Evolutionary conservation across 192 early-diverging fungal species (phyloP), one percentile per base, ranked within the genome.

Genomic region (Umbelopsis ramanniana): DNA sequence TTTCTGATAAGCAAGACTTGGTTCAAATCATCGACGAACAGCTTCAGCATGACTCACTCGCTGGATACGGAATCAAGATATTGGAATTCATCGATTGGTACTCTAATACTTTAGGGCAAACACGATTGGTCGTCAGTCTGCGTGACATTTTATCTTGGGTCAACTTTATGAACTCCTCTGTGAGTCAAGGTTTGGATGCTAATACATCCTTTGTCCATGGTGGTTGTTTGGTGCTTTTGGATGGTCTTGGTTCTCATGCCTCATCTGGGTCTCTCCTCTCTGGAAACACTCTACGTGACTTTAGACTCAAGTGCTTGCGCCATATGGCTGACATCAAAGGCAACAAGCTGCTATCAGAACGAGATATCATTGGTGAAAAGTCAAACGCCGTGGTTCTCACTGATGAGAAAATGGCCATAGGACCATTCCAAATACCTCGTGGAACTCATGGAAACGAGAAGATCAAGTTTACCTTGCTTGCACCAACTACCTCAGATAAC

Each of bases 141-240:
- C 84, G 98, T 53, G 98, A 99, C 79, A 93, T 97, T 54, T 81
- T 99, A 54, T 85, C 94, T 3, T 99, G 98, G 98, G 92, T 92
- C 11, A 86, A 86, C 7, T 98, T 99, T 79, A 83, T 97, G 37
- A 87, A 84, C 45, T 75, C 74, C 15, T 83, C 88, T 14, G 79
- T 81, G 69, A 71, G 37, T 3, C 68, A 82, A 52, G 82, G 78
- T 9, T 71, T 95, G 69, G 83, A 79, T 35, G 66, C 84, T 2
- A 69, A 70, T 7, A 72, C 81, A 21, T 75, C 91, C 10, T 93
- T 95, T 63, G 83, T 92, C 5, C 94, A 98, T 72, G 98, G 98
- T 67, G 96, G 93, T 43, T 92, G 90, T 69, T 85, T 99, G 70
- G 94, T 97, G 5, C 74, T 98, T 22, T 79, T 99, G 12, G 98